Evolutionary conservation across 768 basidiomycete genomes (phyloP).

Genomic region (Amylocystis lapponica): DNA sequence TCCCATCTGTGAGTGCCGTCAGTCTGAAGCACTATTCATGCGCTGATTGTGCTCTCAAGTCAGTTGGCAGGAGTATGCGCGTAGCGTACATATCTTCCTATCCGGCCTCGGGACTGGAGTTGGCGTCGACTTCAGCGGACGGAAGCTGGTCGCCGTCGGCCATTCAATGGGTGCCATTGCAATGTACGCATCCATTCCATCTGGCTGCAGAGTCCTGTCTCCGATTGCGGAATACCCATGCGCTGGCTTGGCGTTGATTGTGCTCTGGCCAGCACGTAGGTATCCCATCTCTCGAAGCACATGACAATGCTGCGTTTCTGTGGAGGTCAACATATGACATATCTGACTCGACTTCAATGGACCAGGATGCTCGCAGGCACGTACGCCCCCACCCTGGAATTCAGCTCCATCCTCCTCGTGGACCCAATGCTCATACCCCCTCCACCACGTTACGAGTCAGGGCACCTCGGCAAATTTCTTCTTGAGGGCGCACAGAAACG

Average conservation of each 20-base stretch:
- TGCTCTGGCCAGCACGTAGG: background rate
- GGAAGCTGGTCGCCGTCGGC: conserved; percentile 44
- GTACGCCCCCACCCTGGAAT: no score
- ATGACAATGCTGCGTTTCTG: background rate
- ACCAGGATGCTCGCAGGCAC: background rate
- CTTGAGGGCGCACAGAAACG: no score
- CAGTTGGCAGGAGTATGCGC: conserved; percentile 48
- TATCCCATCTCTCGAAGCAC: background rate
- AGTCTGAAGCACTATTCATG: background rate
- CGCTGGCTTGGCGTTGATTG: background rate
- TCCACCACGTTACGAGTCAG: background rate
- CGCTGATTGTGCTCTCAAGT: conserved; percentile 32
- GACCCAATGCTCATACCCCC: no score
- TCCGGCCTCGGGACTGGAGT: conserved; percentile 43
- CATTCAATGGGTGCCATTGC: conserved; percentile 46
- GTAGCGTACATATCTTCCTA: conserved; percentile 42
- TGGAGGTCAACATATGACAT: no score
- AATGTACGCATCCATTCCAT: no score
- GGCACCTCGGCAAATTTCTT: background rate
- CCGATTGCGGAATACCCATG: no score
- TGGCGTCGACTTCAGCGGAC: conserved; percentile 40
- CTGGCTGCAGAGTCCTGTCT: no score
- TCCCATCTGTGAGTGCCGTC: conserved; percentile 33
- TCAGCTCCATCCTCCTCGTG: background rate
- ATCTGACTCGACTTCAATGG: background rate